Percentiles rank a stretch among this genome's conserved stretches.
phyloP scores from a whole-genome alignment of 2,329 filamentous ascomycete species.

The Pyricularia sp. region DNA sequence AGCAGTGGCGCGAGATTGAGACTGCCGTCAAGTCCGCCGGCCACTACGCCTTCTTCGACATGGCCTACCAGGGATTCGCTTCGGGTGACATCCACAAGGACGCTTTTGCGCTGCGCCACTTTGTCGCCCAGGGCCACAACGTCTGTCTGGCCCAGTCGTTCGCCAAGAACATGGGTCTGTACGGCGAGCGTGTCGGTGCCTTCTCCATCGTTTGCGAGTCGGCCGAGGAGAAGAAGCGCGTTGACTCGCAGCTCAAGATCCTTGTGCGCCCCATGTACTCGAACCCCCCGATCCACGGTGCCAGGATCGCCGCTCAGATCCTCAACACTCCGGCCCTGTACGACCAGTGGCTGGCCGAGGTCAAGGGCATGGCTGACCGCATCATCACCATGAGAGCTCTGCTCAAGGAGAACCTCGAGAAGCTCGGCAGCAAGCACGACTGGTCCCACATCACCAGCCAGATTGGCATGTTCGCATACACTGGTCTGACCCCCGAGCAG shows the following conservation, averaged over 20 bases:
- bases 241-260: conserved; percentile 98
- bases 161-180: conserved; percentile 99
- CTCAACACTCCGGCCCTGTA: conserved; percentile 78
- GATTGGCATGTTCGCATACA: conserved; percentile 99
- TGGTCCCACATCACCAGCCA: conserved; percentile 98
- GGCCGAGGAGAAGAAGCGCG: conserved; percentile 84
- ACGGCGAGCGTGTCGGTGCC: conserved; percentile 94
- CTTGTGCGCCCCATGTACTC: conserved; percentile 95
- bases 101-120: conserved; percentile 82
- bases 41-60: conserved; percentile 5
- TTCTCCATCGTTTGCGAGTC: conserved; percentile 86
- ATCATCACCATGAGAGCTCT: conserved; percentile 97
- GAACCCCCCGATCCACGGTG: conserved; percentile 94
- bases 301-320: conserved; percentile 86
- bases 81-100: conserved; percentile 2
- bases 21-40: neutral
- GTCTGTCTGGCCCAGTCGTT: conserved; percentile 87
- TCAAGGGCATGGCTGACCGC: conserved; percentile 98
- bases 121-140: conserved; percentile 85
- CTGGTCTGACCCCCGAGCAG: conserved; percentile 80
- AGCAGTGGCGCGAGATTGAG: conserved; percentile 6
- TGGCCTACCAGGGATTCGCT: conserved; percentile 6
- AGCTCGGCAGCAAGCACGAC: conserved; percentile 90
- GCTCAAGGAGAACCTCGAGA: conserved; percentile 90
- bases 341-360: conserved; percentile 90